Evolutionary conservation across 192 early-diverging fungal species (phyloP), one percentile per base, ranked within the genome.

Genomic region (Coemansia guatemalensis): DNA sequence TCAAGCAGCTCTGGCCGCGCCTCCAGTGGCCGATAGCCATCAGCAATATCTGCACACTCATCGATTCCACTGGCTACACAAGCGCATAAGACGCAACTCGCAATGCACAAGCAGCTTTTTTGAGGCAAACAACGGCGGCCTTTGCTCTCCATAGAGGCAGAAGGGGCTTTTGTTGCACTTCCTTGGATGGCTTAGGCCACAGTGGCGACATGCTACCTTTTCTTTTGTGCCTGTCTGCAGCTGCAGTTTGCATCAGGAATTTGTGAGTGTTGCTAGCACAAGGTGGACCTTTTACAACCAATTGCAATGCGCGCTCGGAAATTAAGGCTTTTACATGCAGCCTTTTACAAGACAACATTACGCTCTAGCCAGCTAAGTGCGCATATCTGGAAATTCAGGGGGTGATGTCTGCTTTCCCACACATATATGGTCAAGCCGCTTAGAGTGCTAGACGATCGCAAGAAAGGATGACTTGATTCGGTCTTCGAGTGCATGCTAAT

Each of bases 21-120:
- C 50, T 26, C 50, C 50, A 22, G 50, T 26, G 18, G 22, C 22
- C 22, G 74, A 75, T 75, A 75, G 47, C 57, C 56, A 75, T 75
- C 74, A 67, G 69, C 63, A 78, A 78, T 78, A 68, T 73, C 75
- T 78, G 75, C 75, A 73, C 47, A 57, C 23, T 35, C 68, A 73
- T 78, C 70, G 69, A 78, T 78, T 48, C n/a, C 14, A 22, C 35
- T 32, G 44, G 39, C 39, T 44, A 17, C 5, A 53, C 52, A 53
- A 29, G 12, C 24, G 52, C 21, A 22, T 53, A 8, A 29, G 52
- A 11, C 1, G 54, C 8, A 48, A 33, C 50, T 52, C 27, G 62
- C 33, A 64, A 64, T 64, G 62, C 52, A 32, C 25, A 23, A 23
- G n/a, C 20, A 56, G 39, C 14, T 17, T 26, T 18, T 56, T 56